Base-by-base conservation (phyloP, 2,329 filamentous ascomycete species). In the Diaporthe sp. region DNA sequence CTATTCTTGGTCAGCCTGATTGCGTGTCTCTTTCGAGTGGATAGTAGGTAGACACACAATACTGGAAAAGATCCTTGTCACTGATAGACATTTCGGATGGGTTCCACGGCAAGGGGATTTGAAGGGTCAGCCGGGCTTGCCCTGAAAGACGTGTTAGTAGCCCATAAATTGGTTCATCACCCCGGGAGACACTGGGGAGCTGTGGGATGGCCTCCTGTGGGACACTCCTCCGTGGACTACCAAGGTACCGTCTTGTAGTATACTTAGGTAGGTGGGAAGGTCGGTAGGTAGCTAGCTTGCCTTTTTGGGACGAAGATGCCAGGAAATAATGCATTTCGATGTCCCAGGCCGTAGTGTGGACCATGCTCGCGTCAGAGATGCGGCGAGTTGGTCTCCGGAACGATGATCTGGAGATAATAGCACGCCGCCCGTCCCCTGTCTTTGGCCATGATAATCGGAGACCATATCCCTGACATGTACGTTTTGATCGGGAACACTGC, bases 51-150 rank as follows among this genome's bases (percentile, higher is more conserved):
- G 22, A 68, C 63, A 8, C 31, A 51, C 63, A 68, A 51, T 68
- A 68, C 2, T 68, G 44, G 44, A 68, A 68, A 51, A 68, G 63
- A 49, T 68, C 63, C 44, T 37, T 51, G 22, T 68, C 63, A 25
- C 63, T 68, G 22, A 31, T 28, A 13, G 63, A 68, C 47, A 68
- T 51, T 17, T 51, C 63, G 31, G 63, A 68, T 20, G 63, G 44
- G 8, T 68, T 53, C 63, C 63, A 68, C 6, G 20, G 22, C 63
- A 68, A 15, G 20, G 63, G 63, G 1, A 68, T 31, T 31, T 5
- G 44, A 37, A 68, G 44, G 6, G 17, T 39, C 10, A 34, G 44
- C 22, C 22, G 28, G 12, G 63, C 25, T 13, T 39, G 44, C 28
- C 28, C 63, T 53, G 15, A 68, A 13, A 39, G 20, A 22, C 20